Conservation (phyloP, 202 grass and related monocot genomes). For the Tripidium arundinaceum region DNA sequence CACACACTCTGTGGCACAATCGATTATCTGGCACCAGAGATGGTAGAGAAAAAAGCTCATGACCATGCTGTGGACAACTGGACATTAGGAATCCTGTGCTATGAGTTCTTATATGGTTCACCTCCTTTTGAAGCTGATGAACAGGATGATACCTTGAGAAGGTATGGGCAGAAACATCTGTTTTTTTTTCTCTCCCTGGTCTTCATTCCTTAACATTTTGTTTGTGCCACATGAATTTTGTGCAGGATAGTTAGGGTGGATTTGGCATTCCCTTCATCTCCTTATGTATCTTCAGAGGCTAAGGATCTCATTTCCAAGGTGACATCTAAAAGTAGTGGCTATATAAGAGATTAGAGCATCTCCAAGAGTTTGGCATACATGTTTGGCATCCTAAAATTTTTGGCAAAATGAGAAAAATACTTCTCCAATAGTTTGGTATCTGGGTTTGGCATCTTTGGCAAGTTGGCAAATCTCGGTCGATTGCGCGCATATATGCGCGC, state of each 20-base stretch:
- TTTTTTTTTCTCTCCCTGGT: not conserved
- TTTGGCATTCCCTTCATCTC: conserved; percentile 61
- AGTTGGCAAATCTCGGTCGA: no score
- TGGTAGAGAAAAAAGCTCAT: conserved; percentile 88
- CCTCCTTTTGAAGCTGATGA: conserved; percentile 91
- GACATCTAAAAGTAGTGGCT: not conserved
- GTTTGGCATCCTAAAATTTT: no score
- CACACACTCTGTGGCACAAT: conserved; percentile 94
- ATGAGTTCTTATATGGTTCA: conserved; percentile 83
- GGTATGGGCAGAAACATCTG: conserved; percentile 27
- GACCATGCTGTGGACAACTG: conserved; percentile 90
- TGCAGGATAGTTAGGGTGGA: conserved; percentile 87
- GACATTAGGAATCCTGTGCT: conserved; percentile 89
- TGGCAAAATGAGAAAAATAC: no score
- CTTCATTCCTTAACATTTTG: conserved; percentile 12
- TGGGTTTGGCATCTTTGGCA: no score
- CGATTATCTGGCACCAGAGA: conserved; percentile 92
- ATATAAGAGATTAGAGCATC: not conserved
- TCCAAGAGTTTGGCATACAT: no score
- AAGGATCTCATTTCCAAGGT: conserved; percentile 93
- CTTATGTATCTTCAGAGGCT: conserved; percentile 59
- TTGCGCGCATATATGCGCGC: no score
- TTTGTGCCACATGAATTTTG: conserved; percentile 12
- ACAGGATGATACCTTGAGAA: conserved; percentile 60
- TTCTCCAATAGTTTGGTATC: no score